Evolutionary conservation across 23 red algal species (phyloP), one percentile per base, ranked within the genome.

Genomic region (Cyanidioschyzon merolae): DNA sequence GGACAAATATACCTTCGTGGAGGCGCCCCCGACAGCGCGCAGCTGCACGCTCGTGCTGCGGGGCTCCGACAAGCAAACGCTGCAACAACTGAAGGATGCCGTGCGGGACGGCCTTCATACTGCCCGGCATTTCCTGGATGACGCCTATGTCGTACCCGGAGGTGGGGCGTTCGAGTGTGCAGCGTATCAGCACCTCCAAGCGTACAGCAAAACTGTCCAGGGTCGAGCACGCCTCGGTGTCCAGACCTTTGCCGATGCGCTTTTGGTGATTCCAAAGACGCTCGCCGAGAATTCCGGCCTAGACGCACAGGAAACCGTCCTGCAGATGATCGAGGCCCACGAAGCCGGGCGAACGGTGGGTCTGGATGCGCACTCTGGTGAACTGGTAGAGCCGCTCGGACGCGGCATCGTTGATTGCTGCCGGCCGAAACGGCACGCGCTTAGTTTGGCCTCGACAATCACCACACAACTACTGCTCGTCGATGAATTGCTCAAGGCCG

Each of bases 1-100:
- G 37, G 94, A 98, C 31, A 98, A 98, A 75, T 98, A 84, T 57
- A 98, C 94, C 26, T 98, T 91, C 75, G 84, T 98, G 2, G 94
- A 98, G 71, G 83, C 84, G 45, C 88, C 89, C 40, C 78, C 86
- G 82, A 84, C 90, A 79, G 87, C 88, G 18, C 90, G 85, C 59
- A 88, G 83, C 39, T 98, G 94, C 76, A 98, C 94, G 18, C 76
- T 98, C 39, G 71, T 98, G 37, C 76, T 98, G n/a, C 81, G 86
- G 12, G 94, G 88, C 0, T 88, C 94, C 32, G 85, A 98, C 79
- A 89, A 87, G 45, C 94, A 98, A 37, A 90, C 85, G 27, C 88
- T 98, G n/a, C 77, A 68, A 38, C 94, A 98, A 63, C 82, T 98
- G 79, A 98, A 92, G 67, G 94, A 98, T 80, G 94, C 94, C 32